Evolutionary conservation across 148 eudicot species (phyloP).

Genomic region (Camellia lanceoleosa): DNA sequence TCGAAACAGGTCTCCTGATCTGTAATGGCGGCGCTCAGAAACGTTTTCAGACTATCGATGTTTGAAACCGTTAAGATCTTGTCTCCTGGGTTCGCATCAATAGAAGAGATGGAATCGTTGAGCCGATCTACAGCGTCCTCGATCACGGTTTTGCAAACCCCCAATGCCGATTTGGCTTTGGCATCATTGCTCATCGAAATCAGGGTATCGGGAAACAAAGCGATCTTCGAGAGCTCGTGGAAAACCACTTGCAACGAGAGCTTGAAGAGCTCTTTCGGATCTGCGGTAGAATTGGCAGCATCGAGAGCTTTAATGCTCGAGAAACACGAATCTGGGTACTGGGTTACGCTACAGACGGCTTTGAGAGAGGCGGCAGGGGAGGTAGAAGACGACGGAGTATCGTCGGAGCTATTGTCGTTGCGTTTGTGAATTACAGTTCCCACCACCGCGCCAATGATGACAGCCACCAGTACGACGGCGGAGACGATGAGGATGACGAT

Average conservation of each 20-base stretch:
- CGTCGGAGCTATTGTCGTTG: not conserved
- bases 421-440: slow-evolving; percentile 33
- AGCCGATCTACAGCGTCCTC: slow-evolving; percentile 47
- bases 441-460: slow-evolving; percentile 37
- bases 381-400: not conserved
- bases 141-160: slow-evolving; percentile 33
- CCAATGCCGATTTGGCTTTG: slow-evolving; percentile 25
- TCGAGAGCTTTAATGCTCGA: slow-evolving; percentile 28
- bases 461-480: slow-evolving; percentile 34
- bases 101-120: slow-evolving; percentile 36
- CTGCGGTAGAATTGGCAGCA: slow-evolving; percentile 27
- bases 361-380: slow-evolving; percentile 41
- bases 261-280: slow-evolving; percentile 46
- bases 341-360: slow-evolving; percentile 50
- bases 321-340: slow-evolving; percentile 47
- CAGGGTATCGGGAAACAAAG: slow-evolving; percentile 19
- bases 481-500: slow-evolving; percentile 38
- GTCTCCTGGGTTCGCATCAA: slow-evolving; percentile 11
- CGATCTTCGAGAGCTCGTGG: slow-evolving; percentile 26
- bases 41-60: slow-evolving; percentile 39
- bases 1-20: slow-evolving; percentile 69
- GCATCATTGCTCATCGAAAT: slow-evolving; percentile 10
- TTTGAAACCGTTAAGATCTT: slow-evolving; percentile 16
- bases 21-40: slow-evolving; percentile 55
- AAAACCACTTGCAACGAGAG: slow-evolving; percentile 40